Conservation (phyloP, 2,329 filamentous ascomycete species). For the Mollisia scopiformis region DNA sequence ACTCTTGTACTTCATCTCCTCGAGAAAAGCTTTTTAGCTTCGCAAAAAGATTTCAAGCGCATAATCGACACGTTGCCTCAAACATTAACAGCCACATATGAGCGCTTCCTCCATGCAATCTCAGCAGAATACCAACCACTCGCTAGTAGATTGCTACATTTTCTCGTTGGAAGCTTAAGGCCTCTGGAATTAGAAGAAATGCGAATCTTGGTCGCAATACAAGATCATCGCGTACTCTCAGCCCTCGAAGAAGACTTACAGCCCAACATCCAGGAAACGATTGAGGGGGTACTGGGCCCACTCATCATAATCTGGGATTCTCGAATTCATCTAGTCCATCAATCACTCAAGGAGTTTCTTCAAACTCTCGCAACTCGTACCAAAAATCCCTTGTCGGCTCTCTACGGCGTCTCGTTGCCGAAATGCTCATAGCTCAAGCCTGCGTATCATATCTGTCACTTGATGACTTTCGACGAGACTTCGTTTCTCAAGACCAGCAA, state of each 20-base stretch:
- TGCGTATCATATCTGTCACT: slow-evolving; percentile 38
- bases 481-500: slow-evolving; percentile 31
- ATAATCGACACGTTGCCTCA: slow-evolving; percentile 38
- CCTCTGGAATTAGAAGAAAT: slow-evolving; percentile 40
- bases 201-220: slow-evolving; percentile 37
- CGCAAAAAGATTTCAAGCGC: slow-evolving; percentile 33
- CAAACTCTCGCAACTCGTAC: slow-evolving; percentile 6
- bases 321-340: slow-evolving; percentile 38
- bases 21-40: slow-evolving; percentile 33
- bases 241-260: slow-evolving; percentile 33
- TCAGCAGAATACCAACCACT: slow-evolving; percentile 26
- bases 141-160: slow-evolving; percentile 36
- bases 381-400: slow-evolving; percentile 5
- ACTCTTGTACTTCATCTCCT: slow-evolving; percentile 40
- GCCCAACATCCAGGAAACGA: slow-evolving; percentile 33
- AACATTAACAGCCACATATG: slow-evolving; percentile 37
- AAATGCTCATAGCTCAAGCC: slow-evolving; percentile 7
- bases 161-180: slow-evolving; percentile 40
- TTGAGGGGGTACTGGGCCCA: slow-evolving; percentile 39
- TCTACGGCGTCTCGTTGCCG: slow-evolving; percentile 17
- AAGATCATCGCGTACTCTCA: slow-evolving; percentile 28
- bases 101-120: slow-evolving; percentile 36
- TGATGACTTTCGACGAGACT: slow-evolving; percentile 38
- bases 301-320: slow-evolving; percentile 37
- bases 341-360: slow-evolving; percentile 25